Conservation (phyloP, 176 grass and related monocot genomes). For the Typha latifolia region DNA sequence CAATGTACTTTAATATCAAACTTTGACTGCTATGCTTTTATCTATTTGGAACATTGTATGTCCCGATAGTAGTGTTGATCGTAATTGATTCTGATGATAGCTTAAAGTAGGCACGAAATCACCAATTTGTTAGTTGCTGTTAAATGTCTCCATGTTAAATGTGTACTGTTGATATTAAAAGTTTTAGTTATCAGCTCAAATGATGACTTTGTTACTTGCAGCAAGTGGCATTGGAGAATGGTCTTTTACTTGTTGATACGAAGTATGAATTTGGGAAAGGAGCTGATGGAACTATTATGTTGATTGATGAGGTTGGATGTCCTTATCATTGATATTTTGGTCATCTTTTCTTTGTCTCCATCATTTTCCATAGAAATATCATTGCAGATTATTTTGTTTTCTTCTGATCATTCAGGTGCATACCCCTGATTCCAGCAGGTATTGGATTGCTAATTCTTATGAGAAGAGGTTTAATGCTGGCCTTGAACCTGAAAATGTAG, state of each 20-base stretch:
- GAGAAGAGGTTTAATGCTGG: constrained; percentile 61
- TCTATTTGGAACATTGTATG: too few species aligned
- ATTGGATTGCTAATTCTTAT: constrained; percentile 95
- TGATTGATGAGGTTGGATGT: constrained; percentile 78
- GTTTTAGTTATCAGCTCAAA: neutral
- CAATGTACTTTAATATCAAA: too few species aligned
- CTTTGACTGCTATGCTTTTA: too few species aligned
- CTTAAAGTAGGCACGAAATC: neutral
- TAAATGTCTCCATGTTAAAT: neutral
- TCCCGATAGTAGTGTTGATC: too few species aligned
- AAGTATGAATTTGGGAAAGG: constrained; percentile 97
- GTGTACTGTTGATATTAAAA: neutral
- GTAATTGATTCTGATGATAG: too few species aligned
- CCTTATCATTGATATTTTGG: neutral
- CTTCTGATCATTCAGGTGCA: constrained; percentile 55
- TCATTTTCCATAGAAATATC: too few species aligned
- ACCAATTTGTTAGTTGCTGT: neutral
- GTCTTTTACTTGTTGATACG: constrained; percentile 82
- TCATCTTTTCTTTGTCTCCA: neutral
- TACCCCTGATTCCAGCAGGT: constrained; percentile 95
- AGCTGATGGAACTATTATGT: constrained; percentile 70
- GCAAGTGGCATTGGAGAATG: constrained; percentile 78
- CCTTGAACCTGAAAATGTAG: constrained; percentile 94
- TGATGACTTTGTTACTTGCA: constrained; percentile 28
- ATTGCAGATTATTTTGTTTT: neutral